These are phyloP conservation scores for Metarhizium robertsii DNA, from an alignment of 2,329 filamentous ascomycete genomes.

Conservation along the genomic window DNA sequence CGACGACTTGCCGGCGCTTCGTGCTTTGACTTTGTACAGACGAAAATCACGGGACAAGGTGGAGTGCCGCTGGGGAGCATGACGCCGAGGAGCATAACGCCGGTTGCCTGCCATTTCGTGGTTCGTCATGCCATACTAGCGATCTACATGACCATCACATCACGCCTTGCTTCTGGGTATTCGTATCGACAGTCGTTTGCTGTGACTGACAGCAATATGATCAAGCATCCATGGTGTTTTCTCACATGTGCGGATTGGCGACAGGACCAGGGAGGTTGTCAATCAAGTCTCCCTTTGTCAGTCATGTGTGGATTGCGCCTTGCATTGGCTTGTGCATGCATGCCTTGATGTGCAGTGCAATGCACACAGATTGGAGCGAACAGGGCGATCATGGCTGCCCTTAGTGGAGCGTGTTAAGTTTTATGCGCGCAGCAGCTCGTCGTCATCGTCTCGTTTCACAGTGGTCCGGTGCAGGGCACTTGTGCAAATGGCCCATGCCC, in stretches of 20 bases:
- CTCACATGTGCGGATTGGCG: neutral
- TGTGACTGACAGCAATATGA: neutral
- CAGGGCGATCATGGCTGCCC: neutral
- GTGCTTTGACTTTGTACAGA: neutral
- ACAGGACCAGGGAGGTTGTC: neutral
- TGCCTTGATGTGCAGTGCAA: neutral
- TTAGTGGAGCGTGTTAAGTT: conserved; percentile 1
- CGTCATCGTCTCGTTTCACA: conserved; percentile 6
- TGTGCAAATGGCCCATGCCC: conserved; percentile 1
- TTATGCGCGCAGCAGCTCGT: conserved; percentile 2
- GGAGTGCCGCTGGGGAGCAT: neutral
- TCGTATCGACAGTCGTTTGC: neutral
- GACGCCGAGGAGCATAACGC: neutral
- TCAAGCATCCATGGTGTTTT: neutral
- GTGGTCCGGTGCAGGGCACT: neutral
- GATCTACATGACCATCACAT: neutral
- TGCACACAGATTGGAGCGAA: neutral
- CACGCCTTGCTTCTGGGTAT: neutral
- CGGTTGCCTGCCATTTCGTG: neutral
- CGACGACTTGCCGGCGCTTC: neutral
- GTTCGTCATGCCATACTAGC: neutral
- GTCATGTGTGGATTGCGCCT: neutral
- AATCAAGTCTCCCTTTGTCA: too few species aligned
- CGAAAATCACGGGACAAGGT: neutral
- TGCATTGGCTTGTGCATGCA: neutral